Evolutionary conservation across 495 filamentous ascomycete species (phyloP).

Genomic region (Pyrenopolyporus hunteri): DNA sequence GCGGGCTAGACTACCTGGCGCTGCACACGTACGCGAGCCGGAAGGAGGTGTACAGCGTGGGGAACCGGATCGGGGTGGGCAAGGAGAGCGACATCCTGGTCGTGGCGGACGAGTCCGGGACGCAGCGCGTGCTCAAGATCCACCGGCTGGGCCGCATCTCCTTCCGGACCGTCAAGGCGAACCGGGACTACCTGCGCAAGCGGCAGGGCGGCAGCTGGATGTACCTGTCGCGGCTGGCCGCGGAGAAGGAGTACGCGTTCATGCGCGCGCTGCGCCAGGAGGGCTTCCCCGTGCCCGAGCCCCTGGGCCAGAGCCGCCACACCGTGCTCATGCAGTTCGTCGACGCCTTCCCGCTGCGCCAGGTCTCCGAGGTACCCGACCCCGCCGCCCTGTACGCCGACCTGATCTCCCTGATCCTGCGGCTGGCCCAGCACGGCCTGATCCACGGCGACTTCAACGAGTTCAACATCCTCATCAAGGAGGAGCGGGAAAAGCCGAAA

Average conservation of each 20-base stretch:
- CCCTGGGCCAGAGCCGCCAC: constrained; percentile 85
- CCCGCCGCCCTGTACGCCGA: constrained; percentile 84
- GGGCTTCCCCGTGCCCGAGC: constrained; percentile 87
- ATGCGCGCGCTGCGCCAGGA: constrained; percentile 84
- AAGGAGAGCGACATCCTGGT: constrained; percentile 98
- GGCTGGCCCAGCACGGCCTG: constrained; percentile 82
- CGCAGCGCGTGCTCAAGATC: constrained; percentile 84
- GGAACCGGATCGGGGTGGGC: constrained; percentile 93
- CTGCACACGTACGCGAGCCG: constrained; percentile 84
- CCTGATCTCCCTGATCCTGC: constrained; percentile 83
- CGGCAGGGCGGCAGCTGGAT: constrained; percentile 83
- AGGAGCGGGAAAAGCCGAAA: constrained; percentile 54
- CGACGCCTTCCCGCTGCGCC: constrained; percentile 86
- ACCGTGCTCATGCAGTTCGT: constrained; percentile 94
- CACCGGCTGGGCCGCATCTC: constrained; percentile 95
- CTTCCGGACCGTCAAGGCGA: constrained; percentile 93
- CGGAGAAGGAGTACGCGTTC: constrained; percentile 89
- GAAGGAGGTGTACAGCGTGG: constrained; percentile 83
- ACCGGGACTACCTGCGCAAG: constrained; percentile 93
- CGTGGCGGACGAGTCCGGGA: constrained; percentile 71
- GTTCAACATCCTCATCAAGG: constrained; percentile 95
- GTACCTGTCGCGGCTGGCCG: constrained; percentile 93
- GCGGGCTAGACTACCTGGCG: constrained; percentile 94
- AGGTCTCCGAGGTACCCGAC: constrained; percentile 78
- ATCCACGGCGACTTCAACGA: constrained; percentile 99